A percentile compares a stretch with the other conserved stretches of the same genome.
Conservation (phyloP, 1,284 basidiomycete species). For the Ganoderma lingzhi region DNA sequence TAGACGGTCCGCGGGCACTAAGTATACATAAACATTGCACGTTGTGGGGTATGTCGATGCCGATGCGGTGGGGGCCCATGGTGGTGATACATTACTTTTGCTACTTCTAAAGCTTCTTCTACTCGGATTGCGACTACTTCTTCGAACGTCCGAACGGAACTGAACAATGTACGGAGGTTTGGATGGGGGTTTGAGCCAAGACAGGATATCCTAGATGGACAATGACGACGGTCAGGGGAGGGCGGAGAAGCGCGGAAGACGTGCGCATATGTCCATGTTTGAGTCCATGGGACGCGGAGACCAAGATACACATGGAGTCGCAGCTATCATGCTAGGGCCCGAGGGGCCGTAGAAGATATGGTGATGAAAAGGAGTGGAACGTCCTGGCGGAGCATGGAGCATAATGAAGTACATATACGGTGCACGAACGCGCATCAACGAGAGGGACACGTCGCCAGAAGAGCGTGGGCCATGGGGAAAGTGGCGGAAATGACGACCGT, state of each 20-base stretch:
- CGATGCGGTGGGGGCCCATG: neutral
- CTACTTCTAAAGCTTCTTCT: slow-evolving; percentile 8
- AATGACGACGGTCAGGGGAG: neutral
- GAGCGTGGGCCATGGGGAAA: slow-evolving; percentile 1
- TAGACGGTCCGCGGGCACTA: neutral
- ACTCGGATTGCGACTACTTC: neutral
- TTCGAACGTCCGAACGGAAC: slow-evolving; percentile 10
- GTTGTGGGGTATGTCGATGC: neutral
- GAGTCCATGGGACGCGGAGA: neutral
- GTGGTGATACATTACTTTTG: slow-evolving; percentile 12
- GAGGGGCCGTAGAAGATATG: neutral
- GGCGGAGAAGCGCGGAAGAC: neutral
- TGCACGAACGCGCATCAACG: slow-evolving; percentile 2
- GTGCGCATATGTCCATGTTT: slow-evolving; percentile 3
- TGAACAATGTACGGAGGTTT: neutral
- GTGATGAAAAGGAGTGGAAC: slow-evolving; percentile 7
- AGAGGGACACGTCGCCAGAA: neutral
- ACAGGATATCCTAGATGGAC: neutral
- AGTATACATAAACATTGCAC: neutral
- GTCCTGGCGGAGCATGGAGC: slow-evolving; percentile 9
- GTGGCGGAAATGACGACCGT: slow-evolving; percentile 9
- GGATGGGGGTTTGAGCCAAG: neutral
- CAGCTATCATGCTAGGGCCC: neutral
- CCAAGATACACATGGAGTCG: neutral
- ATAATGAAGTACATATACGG: slow-evolving; percentile 10